These are phyloP conservation scores for Botrytis aclada DNA, from an alignment of 2,329 filamentous ascomycete genomes.

Conservation along the genomic window DNA sequence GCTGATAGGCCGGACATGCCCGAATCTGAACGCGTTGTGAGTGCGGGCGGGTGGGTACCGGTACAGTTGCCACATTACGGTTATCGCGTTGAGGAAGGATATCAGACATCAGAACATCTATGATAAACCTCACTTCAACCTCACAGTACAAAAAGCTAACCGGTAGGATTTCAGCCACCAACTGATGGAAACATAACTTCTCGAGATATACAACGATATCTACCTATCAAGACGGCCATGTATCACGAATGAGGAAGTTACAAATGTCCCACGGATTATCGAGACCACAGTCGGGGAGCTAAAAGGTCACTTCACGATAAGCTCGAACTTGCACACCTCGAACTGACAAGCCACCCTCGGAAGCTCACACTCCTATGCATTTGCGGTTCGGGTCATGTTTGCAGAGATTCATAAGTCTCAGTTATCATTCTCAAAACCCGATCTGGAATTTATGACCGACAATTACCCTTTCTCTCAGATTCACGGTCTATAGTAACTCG, in stretches of 20 bases:
- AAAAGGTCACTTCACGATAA: neutral
- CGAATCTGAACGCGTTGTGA: neutral
- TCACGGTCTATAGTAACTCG: neutral
- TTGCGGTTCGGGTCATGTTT: neutral
- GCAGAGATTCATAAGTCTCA: neutral
- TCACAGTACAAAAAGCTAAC: neutral
- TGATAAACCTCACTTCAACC: neutral
- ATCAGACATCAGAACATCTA: neutral
- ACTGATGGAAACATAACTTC: neutral
- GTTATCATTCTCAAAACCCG: neutral
- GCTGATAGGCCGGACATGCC: neutral
- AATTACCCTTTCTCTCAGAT: neutral
- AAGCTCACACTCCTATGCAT: constrained; percentile 23
- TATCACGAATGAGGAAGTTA: neutral
- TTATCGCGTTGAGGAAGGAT: neutral
- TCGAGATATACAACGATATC: neutral
- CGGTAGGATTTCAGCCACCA: neutral
- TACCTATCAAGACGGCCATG: neutral
- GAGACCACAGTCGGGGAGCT: neutral
- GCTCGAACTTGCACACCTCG: neutral
- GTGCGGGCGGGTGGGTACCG: neutral
- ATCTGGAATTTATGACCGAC: neutral
- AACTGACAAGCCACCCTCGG: neutral
- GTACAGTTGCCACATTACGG: neutral
- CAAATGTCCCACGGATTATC: neutral